phyloP scores from a whole-genome alignment of 2,329 filamentous ascomycete genomes.

The Xylariaceae sp. region DNA sequence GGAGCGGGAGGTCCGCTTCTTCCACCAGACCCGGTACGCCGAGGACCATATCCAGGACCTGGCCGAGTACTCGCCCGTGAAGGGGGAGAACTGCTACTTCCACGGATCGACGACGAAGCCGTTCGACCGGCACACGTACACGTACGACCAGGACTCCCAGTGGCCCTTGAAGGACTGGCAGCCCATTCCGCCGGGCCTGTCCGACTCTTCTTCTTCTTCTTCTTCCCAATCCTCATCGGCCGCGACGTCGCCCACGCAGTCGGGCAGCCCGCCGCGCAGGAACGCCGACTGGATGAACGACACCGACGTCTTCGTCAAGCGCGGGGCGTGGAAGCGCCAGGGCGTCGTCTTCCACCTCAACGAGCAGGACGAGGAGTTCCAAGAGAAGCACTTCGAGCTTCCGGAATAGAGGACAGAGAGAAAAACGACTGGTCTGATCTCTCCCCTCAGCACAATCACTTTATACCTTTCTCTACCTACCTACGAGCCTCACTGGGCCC shows the following conservation, averaged over 20 bases:
- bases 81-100: slow-evolving; percentile 25
- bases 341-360: slow-evolving; percentile 31
- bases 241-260: slow-evolving; percentile 6
- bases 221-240: slow-evolving; percentile 8
- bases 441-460: background rate
- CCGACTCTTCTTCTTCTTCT: slow-evolving; percentile 15
- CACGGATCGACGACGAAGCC: slow-evolving; percentile 20
- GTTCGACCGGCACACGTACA: too few species aligned
- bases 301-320: slow-evolving; percentile 26
- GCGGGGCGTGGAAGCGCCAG: slow-evolving; percentile 31
- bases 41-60: slow-evolving; percentile 23
- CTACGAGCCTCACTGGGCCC: too few species aligned
- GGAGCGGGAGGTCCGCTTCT: slow-evolving; percentile 23
- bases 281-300: slow-evolving; percentile 27
- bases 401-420: slow-evolving; percentile 18
- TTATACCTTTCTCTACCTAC: background rate
- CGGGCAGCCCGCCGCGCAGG: slow-evolving; percentile 19
- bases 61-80: slow-evolving; percentile 25
- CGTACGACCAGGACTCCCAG: slow-evolving; percentile 27
- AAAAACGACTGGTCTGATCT: background rate
- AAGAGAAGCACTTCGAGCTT: slow-evolving; percentile 29
- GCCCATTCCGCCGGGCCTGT: slow-evolving; percentile 23
- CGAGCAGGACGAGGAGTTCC: slow-evolving; percentile 19
- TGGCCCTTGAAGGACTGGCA: slow-evolving; percentile 34
- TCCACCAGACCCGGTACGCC: slow-evolving; percentile 20